phyloP scores from a whole-genome alignment of 805 yeast species.

The Candida xyloterini region DNA sequence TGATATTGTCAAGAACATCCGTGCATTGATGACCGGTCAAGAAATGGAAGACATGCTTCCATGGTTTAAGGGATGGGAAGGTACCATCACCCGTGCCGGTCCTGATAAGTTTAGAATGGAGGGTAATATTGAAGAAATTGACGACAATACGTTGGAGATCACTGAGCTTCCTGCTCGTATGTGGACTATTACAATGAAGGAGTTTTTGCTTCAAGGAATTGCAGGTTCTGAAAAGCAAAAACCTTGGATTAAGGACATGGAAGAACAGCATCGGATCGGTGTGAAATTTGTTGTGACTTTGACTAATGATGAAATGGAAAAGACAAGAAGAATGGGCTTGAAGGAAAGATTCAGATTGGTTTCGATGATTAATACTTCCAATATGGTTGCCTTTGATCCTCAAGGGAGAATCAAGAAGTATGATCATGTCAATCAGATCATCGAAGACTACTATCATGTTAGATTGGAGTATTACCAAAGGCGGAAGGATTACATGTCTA shows the following conservation, averaged over 20 bases:
- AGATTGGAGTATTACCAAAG: constrained; percentile 88
- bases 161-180: constrained; percentile 89
- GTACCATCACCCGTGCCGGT: constrained; percentile 62
- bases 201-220: constrained; percentile 69
- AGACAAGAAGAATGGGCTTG: constrained; percentile 70
- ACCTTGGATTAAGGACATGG: constrained; percentile 92
- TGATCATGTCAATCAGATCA: constrained; percentile 69
- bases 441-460: constrained; percentile 80
- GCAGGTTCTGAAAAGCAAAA: constrained; percentile 69
- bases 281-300: constrained; percentile 77
- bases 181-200: constrained; percentile 92
- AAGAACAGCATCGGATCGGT: constrained; percentile 85
- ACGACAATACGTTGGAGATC: constrained; percentile 76
- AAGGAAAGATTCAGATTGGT: constrained; percentile 80
- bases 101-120: constrained; percentile 70
- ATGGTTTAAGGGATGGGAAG: constrained; percentile 97
- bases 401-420: constrained; percentile 83
- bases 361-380: constrained; percentile 64
- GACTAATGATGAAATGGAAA: constrained; percentile 77
- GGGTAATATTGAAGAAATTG: constrained; percentile 80
- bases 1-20: constrained; percentile 75
- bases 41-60: constrained; percentile 74
- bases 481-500: constrained; percentile 78
- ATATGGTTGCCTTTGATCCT: constrained; percentile 96
- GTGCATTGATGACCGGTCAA: constrained; percentile 69